phyloP scores from a whole-genome alignment of 768 basidiomycete genomes.

The Galerina marginata region DNA sequence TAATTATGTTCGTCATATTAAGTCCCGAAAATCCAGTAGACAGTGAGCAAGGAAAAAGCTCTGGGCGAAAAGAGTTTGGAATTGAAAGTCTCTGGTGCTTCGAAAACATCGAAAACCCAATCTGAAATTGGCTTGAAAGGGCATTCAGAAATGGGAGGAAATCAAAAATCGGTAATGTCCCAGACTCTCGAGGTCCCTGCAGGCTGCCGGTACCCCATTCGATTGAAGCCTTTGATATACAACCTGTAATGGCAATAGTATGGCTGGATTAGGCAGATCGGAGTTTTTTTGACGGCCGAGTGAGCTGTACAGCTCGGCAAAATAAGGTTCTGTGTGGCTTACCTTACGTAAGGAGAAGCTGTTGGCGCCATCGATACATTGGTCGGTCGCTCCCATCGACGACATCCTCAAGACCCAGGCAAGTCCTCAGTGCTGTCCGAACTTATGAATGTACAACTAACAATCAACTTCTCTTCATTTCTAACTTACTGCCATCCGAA shows the following conservation, averaged over 20 bases:
- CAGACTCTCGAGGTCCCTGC: too few species aligned
- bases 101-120: too few species aligned
- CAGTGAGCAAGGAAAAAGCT: too few species aligned
- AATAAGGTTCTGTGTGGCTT: constrained; percentile 45
- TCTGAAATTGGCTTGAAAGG: too few species aligned
- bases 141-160: too few species aligned
- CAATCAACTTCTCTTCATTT: background rate
- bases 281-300: background rate
- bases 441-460: constrained; percentile 16
- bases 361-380: constrained; percentile 25
- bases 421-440: constrained; percentile 25
- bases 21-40: too few species aligned
- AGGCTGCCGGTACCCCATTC: too few species aligned
- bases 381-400: constrained; percentile 40
- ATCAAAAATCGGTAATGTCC: too few species aligned
- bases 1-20: too few species aligned
- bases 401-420: constrained; percentile 55
- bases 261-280: background rate
- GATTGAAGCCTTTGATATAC: too few species aligned
- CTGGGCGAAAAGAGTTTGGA: too few species aligned
- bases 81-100: too few species aligned
- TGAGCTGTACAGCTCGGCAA: constrained; percentile 32
- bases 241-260: background rate
- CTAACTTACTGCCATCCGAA: constrained; percentile 2
- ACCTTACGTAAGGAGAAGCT: constrained; percentile 40